Evolutionary conservation across 176 grass and related monocot species (phyloP), one percentile per base, ranked within the genome.

Genomic region (Hordeum vulgare): DNA sequence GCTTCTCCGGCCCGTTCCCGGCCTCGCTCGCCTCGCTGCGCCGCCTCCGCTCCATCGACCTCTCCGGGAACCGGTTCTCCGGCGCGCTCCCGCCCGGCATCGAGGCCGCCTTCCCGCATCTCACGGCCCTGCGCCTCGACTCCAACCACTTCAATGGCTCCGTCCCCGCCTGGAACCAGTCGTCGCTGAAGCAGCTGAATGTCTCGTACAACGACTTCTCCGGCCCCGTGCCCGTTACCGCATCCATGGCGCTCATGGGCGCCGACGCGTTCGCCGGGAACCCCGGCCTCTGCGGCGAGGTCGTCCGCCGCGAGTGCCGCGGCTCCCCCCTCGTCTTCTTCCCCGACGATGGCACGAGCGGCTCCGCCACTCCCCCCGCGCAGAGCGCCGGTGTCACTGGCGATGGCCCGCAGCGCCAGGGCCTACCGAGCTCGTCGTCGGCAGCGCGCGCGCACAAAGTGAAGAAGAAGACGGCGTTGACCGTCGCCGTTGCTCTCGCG

Each of bases 201-300:
- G 89, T 96, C 1, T 99, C 93, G 20, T 78, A 64, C 81, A 99
- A 99, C 81, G 87, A 99, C 80, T 92, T 99, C 85, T 92, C 97
- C 27, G 97, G 97, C 3, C 87, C 93, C 4, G 85, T 99, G 7
- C 93, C 97, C 4, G 89, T 88, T 35, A 99, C 97, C 51, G 20
- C 85, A 33, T 26, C 84, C 9, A 59, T 99, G 35, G 78, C 75
- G 51, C 39, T 80, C 45, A 72, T 89, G 20, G 91, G 79, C 57
- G 72, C 85, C 31, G 74, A 77, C 4, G 83, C 75, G 2, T 99
- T 99, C 83, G 80, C 67, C 0, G 87, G 81, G 28, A 99, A 99
- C 15, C 97, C 97, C 0, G 81, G 63, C 21, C 86, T 99, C 24
- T 99, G 97, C 58, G 97, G 97, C 49, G 89, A 78, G 75, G 89